These are phyloP conservation scores for Balakata baccata DNA, from an alignment of 345 rosid genomes.

Conservation along the genomic window DNA sequence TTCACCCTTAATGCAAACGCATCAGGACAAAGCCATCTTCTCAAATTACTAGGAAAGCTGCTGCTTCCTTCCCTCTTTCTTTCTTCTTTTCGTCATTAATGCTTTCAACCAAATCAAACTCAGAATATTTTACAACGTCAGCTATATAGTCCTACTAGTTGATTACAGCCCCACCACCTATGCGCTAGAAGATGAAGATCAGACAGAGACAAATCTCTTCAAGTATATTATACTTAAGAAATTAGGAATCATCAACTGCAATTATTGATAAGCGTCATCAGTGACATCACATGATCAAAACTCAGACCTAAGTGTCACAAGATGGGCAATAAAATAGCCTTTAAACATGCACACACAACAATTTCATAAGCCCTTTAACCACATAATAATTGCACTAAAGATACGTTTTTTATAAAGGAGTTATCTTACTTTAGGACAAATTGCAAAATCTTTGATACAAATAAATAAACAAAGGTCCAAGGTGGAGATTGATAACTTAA, in stretches of 20 bases:
- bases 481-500: background rate
- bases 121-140: no score
- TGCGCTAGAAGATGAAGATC: background rate
- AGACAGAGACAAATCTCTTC: background rate
- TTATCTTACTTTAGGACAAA: background rate
- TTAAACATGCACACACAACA: background rate
- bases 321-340: background rate
- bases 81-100: no score
- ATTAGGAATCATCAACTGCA: background rate
- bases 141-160: no score
- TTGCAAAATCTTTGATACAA: background rate
- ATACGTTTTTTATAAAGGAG: background rate
- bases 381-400: background rate
- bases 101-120: no score
- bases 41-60: no score
- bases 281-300: background rate
- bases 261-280: slow-evolving; percentile 1
- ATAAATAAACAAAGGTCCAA: background rate
- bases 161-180: background rate
- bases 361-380: background rate
- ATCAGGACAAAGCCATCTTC: no score
- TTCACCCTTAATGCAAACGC: no score
- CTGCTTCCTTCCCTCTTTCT: no score
- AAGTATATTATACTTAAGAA: background rate
- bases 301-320: background rate